These are phyloP conservation scores for Melampsora larici-populina DNA, from an alignment of 1,284 basidiomycete genomes.

Conservation along the genomic window DNA sequence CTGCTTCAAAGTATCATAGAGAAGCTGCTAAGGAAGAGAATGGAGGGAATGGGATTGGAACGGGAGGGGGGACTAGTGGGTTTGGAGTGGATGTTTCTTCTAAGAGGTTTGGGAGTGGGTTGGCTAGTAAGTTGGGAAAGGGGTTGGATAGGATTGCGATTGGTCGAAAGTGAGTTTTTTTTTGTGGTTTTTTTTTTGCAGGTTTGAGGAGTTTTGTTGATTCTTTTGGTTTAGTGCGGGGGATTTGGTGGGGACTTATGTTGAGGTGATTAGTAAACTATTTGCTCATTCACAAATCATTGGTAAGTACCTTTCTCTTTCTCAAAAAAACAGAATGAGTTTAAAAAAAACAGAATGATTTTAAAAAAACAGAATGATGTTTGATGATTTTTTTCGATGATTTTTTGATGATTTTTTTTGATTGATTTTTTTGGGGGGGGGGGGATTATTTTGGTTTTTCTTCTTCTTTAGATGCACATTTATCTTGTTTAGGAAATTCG, in stretches of 20 bases:
- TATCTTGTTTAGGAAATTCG: constrained; percentile 68
- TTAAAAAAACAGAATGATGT: neutral
- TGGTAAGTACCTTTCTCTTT: constrained; percentile 51
- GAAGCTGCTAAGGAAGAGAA: constrained; percentile 59
- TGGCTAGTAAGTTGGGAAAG: constrained; percentile 34
- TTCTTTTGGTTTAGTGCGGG: constrained; percentile 50
- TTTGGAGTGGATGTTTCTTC: constrained; percentile 76
- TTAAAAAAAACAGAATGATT: neutral
- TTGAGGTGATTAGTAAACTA: constrained; percentile 70
- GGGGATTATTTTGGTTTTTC: no score
- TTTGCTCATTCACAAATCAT: constrained; percentile 74
- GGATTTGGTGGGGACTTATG: constrained; percentile 81
- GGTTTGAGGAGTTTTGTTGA: constrained; percentile 41
- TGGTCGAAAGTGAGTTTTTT: constrained; percentile 72
- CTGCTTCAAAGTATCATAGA: constrained; percentile 66
- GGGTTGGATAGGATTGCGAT: constrained; percentile 79
- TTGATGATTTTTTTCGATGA: no score
- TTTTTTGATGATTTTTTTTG: no score
- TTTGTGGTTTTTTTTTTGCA: no score
- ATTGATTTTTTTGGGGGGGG: neutral
- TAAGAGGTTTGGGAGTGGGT: constrained; percentile 57
- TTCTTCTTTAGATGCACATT: constrained; percentile 70
- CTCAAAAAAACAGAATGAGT: neutral
- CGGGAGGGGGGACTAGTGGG: constrained; percentile 49
- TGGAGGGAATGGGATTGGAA: neutral